phyloP scores from a whole-genome alignment of 805 yeast genomes.

The Sugiyamaella chiloensis region DNA sequence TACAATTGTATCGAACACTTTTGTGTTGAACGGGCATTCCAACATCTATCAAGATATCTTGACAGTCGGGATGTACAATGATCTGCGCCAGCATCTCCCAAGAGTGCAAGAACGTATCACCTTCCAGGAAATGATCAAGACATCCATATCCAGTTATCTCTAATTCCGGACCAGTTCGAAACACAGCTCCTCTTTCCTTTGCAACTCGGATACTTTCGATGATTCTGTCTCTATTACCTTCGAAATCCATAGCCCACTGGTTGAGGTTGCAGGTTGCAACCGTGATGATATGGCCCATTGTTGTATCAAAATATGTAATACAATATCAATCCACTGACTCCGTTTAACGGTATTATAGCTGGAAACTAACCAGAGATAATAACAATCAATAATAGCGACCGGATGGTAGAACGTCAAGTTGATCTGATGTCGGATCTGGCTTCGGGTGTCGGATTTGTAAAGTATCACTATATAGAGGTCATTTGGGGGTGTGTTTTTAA shows the following conservation, averaged over 20 bases:
- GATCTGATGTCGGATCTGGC: no score
- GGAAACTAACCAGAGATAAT: no score
- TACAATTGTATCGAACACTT: constrained; percentile 86
- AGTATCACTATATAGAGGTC: no score
- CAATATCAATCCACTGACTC: neutral
- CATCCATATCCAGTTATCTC: constrained; percentile 83
- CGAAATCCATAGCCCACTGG: constrained; percentile 99
- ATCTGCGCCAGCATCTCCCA: constrained; percentile 94
- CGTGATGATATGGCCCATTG: constrained; percentile 84
- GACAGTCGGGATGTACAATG: constrained; percentile 60
- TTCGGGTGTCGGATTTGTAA: no score
- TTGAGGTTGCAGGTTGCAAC: constrained; percentile 91
- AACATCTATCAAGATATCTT: constrained; percentile 78
- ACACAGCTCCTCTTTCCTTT: constrained; percentile 66
- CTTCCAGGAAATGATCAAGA: constrained; percentile 84
- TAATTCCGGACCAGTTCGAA: constrained; percentile 95
- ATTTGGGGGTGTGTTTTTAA: no score
- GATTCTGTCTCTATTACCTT: constrained; percentile 92
- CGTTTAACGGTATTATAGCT: no score
- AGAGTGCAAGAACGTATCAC: constrained; percentile 81
- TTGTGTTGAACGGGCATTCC: constrained; percentile 94
- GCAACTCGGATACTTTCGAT: constrained; percentile 76
- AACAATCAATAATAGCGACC: no score
- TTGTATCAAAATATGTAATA: no score
- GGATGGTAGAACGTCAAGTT: no score